Percentiles rank a stretch among this genome's conserved stretches.
phyloP scores from a whole-genome alignment of 805 yeast genomes.

The Ogataea chonburiensis region DNA sequence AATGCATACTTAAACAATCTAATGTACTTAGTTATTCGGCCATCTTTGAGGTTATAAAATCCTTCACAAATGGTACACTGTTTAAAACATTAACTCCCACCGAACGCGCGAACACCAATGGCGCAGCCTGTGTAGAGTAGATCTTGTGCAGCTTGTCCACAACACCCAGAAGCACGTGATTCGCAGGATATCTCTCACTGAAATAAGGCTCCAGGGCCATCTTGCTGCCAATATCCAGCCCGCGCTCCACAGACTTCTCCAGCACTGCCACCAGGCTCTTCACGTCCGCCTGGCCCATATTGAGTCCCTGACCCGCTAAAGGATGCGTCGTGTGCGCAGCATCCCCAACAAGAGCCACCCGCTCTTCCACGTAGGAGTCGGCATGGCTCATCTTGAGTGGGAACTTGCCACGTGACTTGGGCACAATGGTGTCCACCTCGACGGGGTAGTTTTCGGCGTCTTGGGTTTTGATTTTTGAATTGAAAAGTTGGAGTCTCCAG shows the following conservation, averaged over 20 bases:
- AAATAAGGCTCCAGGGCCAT: slow-evolving; percentile 85
- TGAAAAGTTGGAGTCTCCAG: slow-evolving; percentile 59
- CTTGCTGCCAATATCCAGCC: slow-evolving; percentile 82
- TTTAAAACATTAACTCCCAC: slow-evolving; percentile 74
- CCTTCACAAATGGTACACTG: slow-evolving; percentile 61
- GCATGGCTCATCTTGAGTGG: slow-evolving; percentile 89
- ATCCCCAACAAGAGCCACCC: slow-evolving; percentile 94
- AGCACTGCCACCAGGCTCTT: slow-evolving; percentile 65
- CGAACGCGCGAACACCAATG: slow-evolving; percentile 73
- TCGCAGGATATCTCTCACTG: slow-evolving; percentile 75
- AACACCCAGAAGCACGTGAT: slow-evolving; percentile 79
- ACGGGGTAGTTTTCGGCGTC: slow-evolving; percentile 67
- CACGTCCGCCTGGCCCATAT: slow-evolving; percentile 96
- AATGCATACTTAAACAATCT: too few relatives aligned
- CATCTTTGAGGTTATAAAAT: slow-evolving; percentile 57
- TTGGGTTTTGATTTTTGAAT: slow-evolving; percentile 34
- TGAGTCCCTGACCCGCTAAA: slow-evolving; percentile 94
- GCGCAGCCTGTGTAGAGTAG: slow-evolving; percentile 69
- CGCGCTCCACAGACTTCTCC: slow-evolving; percentile 69
- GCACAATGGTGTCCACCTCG: slow-evolving; percentile 55
- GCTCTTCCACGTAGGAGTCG: slow-evolving; percentile 77
- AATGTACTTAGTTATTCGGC: slow-evolving; percentile 17
- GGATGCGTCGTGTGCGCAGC: slow-evolving; percentile 99
- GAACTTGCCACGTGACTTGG: slow-evolving; percentile 76
- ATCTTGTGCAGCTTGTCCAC: slow-evolving; percentile 91